Evolutionary conservation across 345 rosid genomes (phyloP).

Genomic region (Bruguiera gymnorhiza): DNA sequence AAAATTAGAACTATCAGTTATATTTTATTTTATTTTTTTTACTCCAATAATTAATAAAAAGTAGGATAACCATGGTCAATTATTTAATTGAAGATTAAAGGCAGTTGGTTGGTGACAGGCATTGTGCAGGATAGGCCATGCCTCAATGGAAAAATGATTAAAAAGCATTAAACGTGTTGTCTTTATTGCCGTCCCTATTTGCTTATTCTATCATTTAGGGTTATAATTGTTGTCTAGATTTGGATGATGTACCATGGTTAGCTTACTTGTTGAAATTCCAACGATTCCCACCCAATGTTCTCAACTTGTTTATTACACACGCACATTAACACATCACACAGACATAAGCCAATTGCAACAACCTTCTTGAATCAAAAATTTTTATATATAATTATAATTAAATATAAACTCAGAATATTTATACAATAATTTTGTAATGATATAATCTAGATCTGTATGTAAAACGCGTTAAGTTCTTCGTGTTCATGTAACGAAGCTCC

Average conservation of each 20-base stretch:
- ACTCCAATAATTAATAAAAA: not conserved
- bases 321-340: not conserved
- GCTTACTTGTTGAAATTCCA: constrained; percentile 9
- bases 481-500: no score
- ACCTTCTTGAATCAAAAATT: not conserved
- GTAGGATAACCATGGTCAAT: not conserved
- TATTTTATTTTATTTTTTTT: not conserved
- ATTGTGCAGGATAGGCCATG: constrained; percentile 17
- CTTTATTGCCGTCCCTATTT: constrained; percentile 14
- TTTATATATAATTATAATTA: no score
- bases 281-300: constrained; percentile 18
- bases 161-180: constrained; percentile 6
- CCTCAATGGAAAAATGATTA: constrained; percentile 15
- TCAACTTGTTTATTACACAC: not conserved
- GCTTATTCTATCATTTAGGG: constrained; percentile 12
- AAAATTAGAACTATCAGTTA: no score
- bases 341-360: not conserved
- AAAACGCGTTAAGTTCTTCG: no score
- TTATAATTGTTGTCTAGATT: constrained; percentile 6
- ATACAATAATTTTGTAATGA: no score
- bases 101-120: not conserved
- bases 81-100: not conserved
- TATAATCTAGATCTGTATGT: no score
- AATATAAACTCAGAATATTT: no score
- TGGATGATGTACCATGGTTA: not conserved